Percentiles rank a stretch among this genome's conserved stretches.
Conservation (phyloP, 805 yeast genomes). For the Saccharomycopsis fibuligera region DNA sequence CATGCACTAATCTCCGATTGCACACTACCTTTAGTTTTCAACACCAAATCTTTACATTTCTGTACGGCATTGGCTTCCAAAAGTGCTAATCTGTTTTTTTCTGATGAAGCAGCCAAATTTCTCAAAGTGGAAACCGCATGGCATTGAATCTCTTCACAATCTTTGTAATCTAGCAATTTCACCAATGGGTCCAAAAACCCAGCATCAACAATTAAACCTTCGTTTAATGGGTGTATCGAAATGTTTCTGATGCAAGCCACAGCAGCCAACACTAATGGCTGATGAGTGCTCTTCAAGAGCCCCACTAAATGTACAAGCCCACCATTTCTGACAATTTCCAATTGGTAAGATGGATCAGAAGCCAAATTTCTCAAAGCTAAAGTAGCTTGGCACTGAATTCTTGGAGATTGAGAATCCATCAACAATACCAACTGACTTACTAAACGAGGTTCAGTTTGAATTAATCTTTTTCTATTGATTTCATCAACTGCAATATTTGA, state of each 20-base stretch:
- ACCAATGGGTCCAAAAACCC: slow-evolving; percentile 93
- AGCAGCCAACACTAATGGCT: slow-evolving; percentile 89
- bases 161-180: slow-evolving; percentile 71
- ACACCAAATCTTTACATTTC: slow-evolving; percentile 82
- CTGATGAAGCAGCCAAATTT: slow-evolving; percentile 92
- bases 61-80: slow-evolving; percentile 94
- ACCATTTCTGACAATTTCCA: slow-evolving; percentile 91
- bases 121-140: slow-evolving; percentile 96
- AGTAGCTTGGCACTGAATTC: slow-evolving; percentile 98
- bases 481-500: slow-evolving; percentile 98
- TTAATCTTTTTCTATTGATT: slow-evolving; percentile 75
- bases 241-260: slow-evolving; percentile 98
- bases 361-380: slow-evolving; percentile 93
- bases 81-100: slow-evolving; percentile 84
- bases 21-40: slow-evolving; percentile 81
- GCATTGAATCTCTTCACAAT: slow-evolving; percentile 94
- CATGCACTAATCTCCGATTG: slow-evolving; percentile 97
- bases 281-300: slow-evolving; percentile 80
- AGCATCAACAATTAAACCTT: slow-evolving; percentile 91
- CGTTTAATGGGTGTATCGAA: slow-evolving; percentile 94
- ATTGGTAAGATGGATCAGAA: slow-evolving; percentile 90
- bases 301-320: slow-evolving; percentile 93
- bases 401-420: slow-evolving; percentile 89
- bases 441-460: slow-evolving; percentile 88
- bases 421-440: slow-evolving; percentile 81